phyloP scores from a whole-genome alignment of 176 grass and related monocot genomes.

The Zoysia pacifica region DNA sequence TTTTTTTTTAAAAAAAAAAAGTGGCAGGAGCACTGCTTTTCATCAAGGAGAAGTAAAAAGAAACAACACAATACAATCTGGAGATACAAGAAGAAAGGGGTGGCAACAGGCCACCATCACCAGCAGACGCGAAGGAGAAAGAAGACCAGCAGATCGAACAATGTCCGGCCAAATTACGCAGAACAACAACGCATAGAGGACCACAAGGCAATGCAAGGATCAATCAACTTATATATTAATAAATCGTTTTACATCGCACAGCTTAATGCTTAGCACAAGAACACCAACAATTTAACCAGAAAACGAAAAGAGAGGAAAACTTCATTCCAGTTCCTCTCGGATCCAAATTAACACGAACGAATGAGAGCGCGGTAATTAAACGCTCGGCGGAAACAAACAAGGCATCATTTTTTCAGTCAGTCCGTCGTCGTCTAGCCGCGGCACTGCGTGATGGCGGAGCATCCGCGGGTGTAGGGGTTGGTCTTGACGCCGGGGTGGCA shows the following conservation, averaged over 20 bases:
- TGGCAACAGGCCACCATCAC: too few species aligned
- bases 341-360: background rate
- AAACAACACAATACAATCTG: too few species aligned
- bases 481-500: conserved; percentile 47
- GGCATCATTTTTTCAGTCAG: too few species aligned
- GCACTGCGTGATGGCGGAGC: conserved; percentile 53
- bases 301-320: background rate
- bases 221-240: background rate
- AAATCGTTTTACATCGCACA: background rate
- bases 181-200: too few species aligned
- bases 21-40: too few species aligned
- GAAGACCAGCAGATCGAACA: too few species aligned
- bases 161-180: too few species aligned
- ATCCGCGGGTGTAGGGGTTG: conserved; percentile 73
- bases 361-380: too few species aligned
- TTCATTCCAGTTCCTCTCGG: background rate
- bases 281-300: background rate
- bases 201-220: background rate
- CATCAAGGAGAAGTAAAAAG: too few species aligned
- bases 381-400: background rate
- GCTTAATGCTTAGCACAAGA: background rate
- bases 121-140: too few species aligned
- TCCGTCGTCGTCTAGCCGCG: conserved; percentile 22
- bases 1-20: too few species aligned
- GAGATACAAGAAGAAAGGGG: too few species aligned